phyloP scores from a whole-genome alignment of 768 basidiomycete genomes.

The Rhizopogon sp. region DNA sequence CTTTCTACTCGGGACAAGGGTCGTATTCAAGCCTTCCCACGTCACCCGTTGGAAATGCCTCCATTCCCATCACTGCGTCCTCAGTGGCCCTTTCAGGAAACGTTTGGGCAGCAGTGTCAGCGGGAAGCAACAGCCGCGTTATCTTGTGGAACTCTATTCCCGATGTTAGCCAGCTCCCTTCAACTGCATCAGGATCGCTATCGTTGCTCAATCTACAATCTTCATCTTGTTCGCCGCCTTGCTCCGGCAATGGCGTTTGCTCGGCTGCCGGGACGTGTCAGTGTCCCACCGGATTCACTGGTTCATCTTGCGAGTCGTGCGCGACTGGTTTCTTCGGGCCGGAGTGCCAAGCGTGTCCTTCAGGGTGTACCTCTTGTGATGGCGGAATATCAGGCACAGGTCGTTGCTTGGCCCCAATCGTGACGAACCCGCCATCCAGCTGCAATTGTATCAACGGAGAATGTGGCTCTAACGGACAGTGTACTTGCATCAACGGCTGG shows the following conservation, averaged over 20 bases:
- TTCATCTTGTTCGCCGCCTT: constrained; percentile 67
- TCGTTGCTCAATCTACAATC: constrained; percentile 70
- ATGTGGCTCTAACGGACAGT: constrained; percentile 65
- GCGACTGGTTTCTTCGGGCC: constrained; percentile 71
- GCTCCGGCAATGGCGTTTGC: constrained; percentile 70
- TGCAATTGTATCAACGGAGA: constrained; percentile 84
- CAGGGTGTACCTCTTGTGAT: constrained; percentile 66
- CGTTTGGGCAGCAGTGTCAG: constrained; percentile 61
- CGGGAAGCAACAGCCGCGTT: constrained; percentile 52
- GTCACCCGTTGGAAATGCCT: constrained; percentile 39
- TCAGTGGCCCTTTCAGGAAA: constrained; percentile 69
- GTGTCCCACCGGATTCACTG: constrained; percentile 72
- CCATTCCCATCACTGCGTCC: constrained; percentile 45
- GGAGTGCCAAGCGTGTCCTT: constrained; percentile 63
- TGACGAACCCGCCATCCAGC: constrained; percentile 49
- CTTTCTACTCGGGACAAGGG: constrained; percentile 62
- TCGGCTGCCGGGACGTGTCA: constrained; percentile 63
- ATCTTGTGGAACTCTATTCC: constrained; percentile 79
- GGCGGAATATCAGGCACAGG: constrained; percentile 79
- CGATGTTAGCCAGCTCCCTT: constrained; percentile 65
- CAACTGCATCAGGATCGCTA: constrained; percentile 42
- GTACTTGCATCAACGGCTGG: constrained; percentile 77
- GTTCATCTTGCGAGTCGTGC: constrained; percentile 77
- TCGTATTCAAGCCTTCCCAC: constrained; percentile 56
- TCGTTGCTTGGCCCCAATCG: constrained; percentile 50